A percentile compares a stretch with the other conserved stretches of the same genome.
Conservation (phyloP, 495 filamentous ascomycete species). For the Filosporella fistucella region DNA sequence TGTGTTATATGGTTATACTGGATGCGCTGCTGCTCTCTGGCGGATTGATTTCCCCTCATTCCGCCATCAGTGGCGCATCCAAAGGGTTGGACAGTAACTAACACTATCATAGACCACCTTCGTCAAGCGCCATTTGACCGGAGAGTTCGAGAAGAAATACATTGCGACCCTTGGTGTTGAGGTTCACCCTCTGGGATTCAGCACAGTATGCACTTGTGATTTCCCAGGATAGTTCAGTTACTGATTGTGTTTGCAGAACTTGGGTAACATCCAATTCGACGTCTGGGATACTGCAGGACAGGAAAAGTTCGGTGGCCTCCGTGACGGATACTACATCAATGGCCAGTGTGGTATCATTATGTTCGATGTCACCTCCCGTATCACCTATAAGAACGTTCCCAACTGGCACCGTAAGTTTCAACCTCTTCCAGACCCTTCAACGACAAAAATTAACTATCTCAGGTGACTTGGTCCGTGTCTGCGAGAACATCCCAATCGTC, state of each 20-base stretch:
- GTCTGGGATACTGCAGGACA: slow-evolving; percentile 99
- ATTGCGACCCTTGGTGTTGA: slow-evolving; percentile 99
- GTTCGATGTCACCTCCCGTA: slow-evolving; percentile 99
- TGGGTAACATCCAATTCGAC: slow-evolving; percentile 95
- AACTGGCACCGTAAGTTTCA: slow-evolving; percentile 96
- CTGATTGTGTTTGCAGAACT: too few species aligned
- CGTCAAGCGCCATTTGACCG: slow-evolving; percentile 99
- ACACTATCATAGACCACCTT: slow-evolving; percentile 80
- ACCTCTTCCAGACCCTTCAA: background rate
- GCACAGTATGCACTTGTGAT: slow-evolving; percentile 60
- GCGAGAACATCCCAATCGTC: slow-evolving; percentile 99
- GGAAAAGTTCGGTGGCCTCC: slow-evolving; percentile 99
- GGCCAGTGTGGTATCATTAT: slow-evolving; percentile 99
- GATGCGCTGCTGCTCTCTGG: slow-evolving; percentile 2
- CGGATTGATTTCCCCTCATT: background rate
- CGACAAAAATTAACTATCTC: slow-evolving; percentile 17
- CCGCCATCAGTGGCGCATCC: slow-evolving; percentile 14
- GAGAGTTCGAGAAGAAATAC: slow-evolving; percentile 99
- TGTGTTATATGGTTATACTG: slow-evolving; percentile 37
- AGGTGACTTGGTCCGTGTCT: slow-evolving; percentile 99
- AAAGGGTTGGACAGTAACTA: slow-evolving; percentile 8
- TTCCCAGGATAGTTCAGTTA: too few species aligned
- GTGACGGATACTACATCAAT: slow-evolving; percentile 99
- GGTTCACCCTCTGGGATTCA: slow-evolving; percentile 93
- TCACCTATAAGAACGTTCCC: slow-evolving; percentile 99